A percentile compares a stretch with the other conserved stretches of the same genome.
These are phyloP conservation scores for Pleurotus djamor DNA, from an alignment of 768 basidiomycete genomes.

Conservation along the genomic window DNA sequence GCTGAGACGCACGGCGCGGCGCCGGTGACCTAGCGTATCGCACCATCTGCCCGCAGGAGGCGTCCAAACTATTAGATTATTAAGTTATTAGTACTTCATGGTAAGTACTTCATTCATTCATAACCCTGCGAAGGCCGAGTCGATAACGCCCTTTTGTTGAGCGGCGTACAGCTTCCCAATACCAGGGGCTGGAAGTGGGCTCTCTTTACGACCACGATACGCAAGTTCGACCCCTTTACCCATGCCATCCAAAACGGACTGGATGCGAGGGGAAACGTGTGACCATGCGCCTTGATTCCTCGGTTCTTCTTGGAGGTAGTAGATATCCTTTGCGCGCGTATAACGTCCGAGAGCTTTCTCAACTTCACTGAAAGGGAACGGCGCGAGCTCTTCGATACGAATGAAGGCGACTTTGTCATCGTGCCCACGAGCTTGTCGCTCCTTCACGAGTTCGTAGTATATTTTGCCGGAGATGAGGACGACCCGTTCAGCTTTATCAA, in stretches of 20 bases:
- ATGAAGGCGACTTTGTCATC: conserved; percentile 60
- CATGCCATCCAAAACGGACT: conserved; percentile 41
- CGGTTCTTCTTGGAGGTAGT: conserved; percentile 88
- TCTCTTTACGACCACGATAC: conserved; percentile 70
- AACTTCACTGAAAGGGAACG: conserved; percentile 76
- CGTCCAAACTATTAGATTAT: too few relatives aligned
- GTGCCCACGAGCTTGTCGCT: conserved; percentile 50
- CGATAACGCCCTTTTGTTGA: conserved; percentile 64
- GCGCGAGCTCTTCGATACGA: conserved; percentile 83
- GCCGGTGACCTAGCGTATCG: too few relatives aligned
- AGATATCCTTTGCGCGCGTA: conserved; percentile 31
- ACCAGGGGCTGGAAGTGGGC: conserved; percentile 76
- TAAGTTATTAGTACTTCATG: too few relatives aligned
- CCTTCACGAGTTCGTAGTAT: conserved; percentile 83
- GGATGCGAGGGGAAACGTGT: conserved; percentile 62
- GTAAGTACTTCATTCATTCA: conserved; percentile 12
- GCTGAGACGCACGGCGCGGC: too few relatives aligned
- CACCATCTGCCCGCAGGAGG: too few relatives aligned
- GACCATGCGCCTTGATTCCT: conserved; percentile 82
- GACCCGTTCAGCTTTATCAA: conserved; percentile 52
- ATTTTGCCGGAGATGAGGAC: conserved; percentile 80
- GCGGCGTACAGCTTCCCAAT: conserved; percentile 63
- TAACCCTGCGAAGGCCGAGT: conserved; percentile 51
- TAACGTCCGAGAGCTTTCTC: conserved; percentile 45
- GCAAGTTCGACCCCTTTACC: conserved; percentile 17